phyloP scores from a whole-genome alignment of 83 land plant genomes.

The Picea abies region DNA sequence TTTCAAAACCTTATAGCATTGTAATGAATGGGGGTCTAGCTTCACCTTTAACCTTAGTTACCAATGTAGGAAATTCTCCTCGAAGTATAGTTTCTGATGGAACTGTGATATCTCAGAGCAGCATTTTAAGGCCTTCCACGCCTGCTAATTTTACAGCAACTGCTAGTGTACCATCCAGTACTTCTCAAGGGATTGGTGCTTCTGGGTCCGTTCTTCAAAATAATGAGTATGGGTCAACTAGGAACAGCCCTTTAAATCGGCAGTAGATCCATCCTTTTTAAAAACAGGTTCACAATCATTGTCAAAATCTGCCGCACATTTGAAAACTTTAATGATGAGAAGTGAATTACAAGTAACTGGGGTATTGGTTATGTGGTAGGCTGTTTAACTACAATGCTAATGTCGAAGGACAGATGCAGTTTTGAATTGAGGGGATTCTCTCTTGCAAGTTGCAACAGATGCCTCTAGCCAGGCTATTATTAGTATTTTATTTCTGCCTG shows the following conservation, averaged over 20 bases:
- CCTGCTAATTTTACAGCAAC: neutral
- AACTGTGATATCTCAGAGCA: neutral
- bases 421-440: neutral
- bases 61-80: neutral
- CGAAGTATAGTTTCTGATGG: constrained; percentile 1
- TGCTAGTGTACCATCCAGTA: neutral
- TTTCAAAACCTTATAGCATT: neutral
- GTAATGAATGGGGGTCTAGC: neutral
- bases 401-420: neutral
- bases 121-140: constrained; percentile 3
- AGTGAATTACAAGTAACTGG: neutral
- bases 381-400: too few relatives aligned
- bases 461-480: neutral
- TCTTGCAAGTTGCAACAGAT: neutral
- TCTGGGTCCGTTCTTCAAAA: neutral
- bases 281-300: neutral
- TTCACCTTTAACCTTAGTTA: neutral
- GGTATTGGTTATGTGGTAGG: neutral
- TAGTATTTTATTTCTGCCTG: neutral
- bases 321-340: neutral
- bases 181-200: constrained; percentile 1
- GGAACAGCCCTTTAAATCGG: neutral
- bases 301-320: neutral
- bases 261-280: neutral
- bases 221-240: neutral